Base-by-base conservation (phyloP, 306 rosid genomes). In the Alnus rubra region DNA sequence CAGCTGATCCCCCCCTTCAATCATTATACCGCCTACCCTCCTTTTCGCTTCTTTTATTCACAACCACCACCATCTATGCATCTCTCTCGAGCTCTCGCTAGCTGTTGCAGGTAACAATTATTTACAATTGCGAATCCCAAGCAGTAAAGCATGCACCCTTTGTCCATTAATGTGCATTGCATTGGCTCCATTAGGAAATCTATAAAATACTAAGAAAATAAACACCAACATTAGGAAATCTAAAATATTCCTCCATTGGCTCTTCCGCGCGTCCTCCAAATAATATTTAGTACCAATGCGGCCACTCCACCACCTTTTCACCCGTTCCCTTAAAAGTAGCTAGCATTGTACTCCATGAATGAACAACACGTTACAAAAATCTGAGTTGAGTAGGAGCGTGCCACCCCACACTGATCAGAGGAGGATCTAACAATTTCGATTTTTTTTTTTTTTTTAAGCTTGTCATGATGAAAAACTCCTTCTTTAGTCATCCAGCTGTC, bases 1-100 rank as follows among this genome's bases (percentile, higher is more conserved):
- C 28, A 23, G 28, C 50, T n/a, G 19, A 54, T 18, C 28, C 28
- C 28, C 72, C 59, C 81, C 71, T 59, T 76, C 74, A 50, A 23
- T 18, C 23, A 49, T 53, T 53, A 52, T 59, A 49, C n/a, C 23
- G 15, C 31, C 15, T n/a, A n/a, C 15, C 14, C 12, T 53, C 3
- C 7, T 42, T 30, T 33, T 9, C 14, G 44, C 44, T 39, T 4
- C 4, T 39, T 39, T 39, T 39, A 39, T 39, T 39, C 44, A 39
- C 59, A 54, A 4, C 58, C 11, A 49, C 53, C 11, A 37, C 56
- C 23, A 23, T 44, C 76, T 69, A 28, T 78, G 45, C 14, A 10
- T 50, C 18, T 50, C 0, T 5, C 8, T 18, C 23, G 2, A 4
- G n/a, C 7, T 16, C 18, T 15, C 5, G 6, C 64, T 9, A 9